Evolutionary conservation across 306 rosid species (phyloP).

Genomic region (Crotalaria pallida): DNA sequence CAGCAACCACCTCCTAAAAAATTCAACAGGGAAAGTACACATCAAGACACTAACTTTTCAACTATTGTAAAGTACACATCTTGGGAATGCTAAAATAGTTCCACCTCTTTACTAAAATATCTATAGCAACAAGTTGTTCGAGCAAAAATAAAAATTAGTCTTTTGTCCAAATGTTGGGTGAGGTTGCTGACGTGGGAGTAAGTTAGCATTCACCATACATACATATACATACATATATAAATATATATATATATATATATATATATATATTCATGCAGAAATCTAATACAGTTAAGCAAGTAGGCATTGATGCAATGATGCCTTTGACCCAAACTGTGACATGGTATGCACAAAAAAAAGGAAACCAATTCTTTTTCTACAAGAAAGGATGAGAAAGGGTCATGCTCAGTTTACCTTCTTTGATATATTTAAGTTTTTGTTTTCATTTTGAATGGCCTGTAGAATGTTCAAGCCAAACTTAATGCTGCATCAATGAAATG

Average conservation of each 20-base stretch:
- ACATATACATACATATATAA: too few relatives aligned
- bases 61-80: not conserved
- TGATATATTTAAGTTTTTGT: slow-evolving; percentile 68
- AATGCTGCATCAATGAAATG: slow-evolving; percentile 53
- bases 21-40: not conserved
- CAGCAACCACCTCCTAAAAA: slow-evolving; percentile 84
- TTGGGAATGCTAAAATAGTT: too few relatives aligned
- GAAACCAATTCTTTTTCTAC: not conserved
- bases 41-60: not conserved
- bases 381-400: not conserved
- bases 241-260: too few relatives aligned
- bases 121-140: too few relatives aligned
- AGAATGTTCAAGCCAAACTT: slow-evolving; percentile 64
- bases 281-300: not conserved
- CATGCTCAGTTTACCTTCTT: slow-evolving; percentile 49
- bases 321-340: not conserved
- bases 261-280: not conserved
- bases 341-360: not conserved
- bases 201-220: too few relatives aligned
- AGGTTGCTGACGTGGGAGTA: too few relatives aligned
- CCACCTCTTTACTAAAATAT: too few relatives aligned
- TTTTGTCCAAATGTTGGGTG: too few relatives aligned
- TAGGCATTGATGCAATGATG: not conserved
- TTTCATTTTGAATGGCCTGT: slow-evolving; percentile 72
- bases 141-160: too few relatives aligned